These are phyloP conservation scores for Scytalidium sp. DNA, from an alignment of 2,329 filamentous ascomycete genomes.

Conservation along the genomic window DNA sequence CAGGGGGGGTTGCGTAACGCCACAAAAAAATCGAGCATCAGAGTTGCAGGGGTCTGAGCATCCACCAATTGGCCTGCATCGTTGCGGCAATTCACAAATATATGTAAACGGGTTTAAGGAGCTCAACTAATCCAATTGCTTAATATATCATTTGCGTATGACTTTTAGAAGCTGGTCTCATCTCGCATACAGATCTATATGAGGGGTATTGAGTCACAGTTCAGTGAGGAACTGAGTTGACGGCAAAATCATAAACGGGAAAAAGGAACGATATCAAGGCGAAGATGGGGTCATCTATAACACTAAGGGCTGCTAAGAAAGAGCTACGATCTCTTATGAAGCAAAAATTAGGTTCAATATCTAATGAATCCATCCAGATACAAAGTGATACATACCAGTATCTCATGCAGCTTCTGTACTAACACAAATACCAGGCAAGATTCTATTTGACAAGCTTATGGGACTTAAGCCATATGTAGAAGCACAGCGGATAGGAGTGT, in stretches of 20 bases:
- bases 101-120: no score
- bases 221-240: neutral
- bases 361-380: constrained; percentile 55
- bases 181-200: no score
- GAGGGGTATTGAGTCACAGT: no score
- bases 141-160: no score
- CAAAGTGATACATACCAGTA: constrained; percentile 62
- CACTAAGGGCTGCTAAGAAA: constrained; percentile 68
- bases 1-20: neutral
- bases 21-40: neutral
- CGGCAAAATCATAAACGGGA: neutral
- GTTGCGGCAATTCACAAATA: neutral
- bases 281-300: constrained; percentile 21
- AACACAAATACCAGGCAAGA: constrained; percentile 48
- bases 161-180: no score
- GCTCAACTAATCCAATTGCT: no score
- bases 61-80: neutral
- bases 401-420: constrained; percentile 1
- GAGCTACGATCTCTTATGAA: constrained; percentile 72
- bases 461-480: constrained; percentile 70
- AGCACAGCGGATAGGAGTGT: constrained; percentile 77
- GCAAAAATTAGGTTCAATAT: constrained; percentile 56
- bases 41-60: neutral
- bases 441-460: constrained; percentile 62
- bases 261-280: neutral